Conservation (phyloP, 1,139 yeast genomes). For the Debaryomycetaceae sp. region DNA sequence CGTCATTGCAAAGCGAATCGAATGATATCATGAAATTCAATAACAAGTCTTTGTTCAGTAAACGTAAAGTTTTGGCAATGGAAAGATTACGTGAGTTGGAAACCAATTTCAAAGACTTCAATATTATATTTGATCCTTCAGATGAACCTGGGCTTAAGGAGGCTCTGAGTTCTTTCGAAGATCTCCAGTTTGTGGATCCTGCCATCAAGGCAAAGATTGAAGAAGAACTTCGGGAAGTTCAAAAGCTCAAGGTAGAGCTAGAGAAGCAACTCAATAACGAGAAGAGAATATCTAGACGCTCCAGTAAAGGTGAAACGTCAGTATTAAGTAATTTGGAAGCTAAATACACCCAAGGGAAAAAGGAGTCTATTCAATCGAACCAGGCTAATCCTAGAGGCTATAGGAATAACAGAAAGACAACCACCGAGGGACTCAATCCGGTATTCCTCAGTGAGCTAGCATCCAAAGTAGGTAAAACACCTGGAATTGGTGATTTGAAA, state of each 20-base stretch:
- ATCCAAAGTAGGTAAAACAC: conserved; percentile 43
- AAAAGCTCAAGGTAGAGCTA: conserved; percentile 40
- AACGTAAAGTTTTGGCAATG: conserved; percentile 61
- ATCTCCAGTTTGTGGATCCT: conserved; percentile 28
- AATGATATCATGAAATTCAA: conserved; percentile 71
- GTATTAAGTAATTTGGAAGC: conserved; percentile 38
- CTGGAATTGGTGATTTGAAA: conserved; percentile 23
- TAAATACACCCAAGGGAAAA: conserved; percentile 49
- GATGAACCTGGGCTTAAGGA: conserved; percentile 9
- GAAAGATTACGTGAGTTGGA: conserved; percentile 66
- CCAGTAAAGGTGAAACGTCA: conserved; percentile 15
- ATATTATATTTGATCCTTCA: conserved; percentile 45
- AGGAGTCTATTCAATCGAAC: conserved; percentile 8
- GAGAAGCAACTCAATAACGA: conserved; percentile 29
- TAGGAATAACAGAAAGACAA: conserved; percentile 29
- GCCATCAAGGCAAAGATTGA: conserved; percentile 33
- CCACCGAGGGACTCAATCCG: conserved; percentile 46
- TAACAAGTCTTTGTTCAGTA: conserved; percentile 54
- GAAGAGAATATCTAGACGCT: conserved; percentile 8
- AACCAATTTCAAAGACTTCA: conserved; percentile 55
- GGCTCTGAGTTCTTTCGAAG: conserved; percentile 9
- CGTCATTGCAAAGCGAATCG: conserved; percentile 65
- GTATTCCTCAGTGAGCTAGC: conserved; percentile 56
- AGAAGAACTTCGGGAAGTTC: conserved; percentile 46
- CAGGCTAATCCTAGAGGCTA: conserved; percentile 14